phyloP scores from a whole-genome alignment of 2,329 filamentous ascomycete genomes.

The Alternaria postmessia region DNA sequence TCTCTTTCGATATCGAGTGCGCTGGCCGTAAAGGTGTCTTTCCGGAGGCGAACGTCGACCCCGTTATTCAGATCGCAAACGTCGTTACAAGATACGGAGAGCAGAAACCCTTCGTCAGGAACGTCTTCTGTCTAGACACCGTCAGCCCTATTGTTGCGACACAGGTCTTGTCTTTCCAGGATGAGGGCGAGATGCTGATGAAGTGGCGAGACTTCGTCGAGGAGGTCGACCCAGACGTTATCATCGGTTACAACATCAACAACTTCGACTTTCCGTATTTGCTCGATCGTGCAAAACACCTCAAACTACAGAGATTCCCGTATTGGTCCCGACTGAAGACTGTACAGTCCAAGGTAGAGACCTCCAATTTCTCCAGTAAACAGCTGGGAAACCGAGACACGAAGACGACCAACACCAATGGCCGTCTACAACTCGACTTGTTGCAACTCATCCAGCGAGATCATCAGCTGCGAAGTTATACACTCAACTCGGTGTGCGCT shows the following conservation, averaged over 20 bases:
- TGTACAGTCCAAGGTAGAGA: conserved; percentile 74
- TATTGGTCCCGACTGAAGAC: conserved; percentile 84
- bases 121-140: conserved; percentile 93
- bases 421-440: conserved; percentile 88
- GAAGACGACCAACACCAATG: conserved; percentile 93
- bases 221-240: conserved; percentile 92
- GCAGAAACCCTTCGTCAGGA: conserved; percentile 91
- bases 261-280: conserved; percentile 99
- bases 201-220: conserved; percentile 91
- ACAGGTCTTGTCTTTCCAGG: conserved; percentile 82
- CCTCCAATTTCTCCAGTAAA: conserved; percentile 93
- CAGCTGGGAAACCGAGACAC: conserved; percentile 97
- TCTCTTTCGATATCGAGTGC: conserved; percentile 99
- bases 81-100: conserved; percentile 95
- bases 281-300: conserved; percentile 82
- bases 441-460: conserved; percentile 95
- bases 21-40: conserved; percentile 97
- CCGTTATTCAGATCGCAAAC: conserved; percentile 98
- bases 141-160: conserved; percentile 96
- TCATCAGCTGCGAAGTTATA: conserved; percentile 94
- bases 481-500: conserved; percentile 92
- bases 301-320: conserved; percentile 82
- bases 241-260: conserved; percentile 97
- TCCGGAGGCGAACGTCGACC: conserved; percentile 88
- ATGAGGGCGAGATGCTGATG: conserved; percentile 89